Base-by-base conservation (phyloP, 2,329 filamentous ascomycete species). In the Trichoderma lentiforme region DNA sequence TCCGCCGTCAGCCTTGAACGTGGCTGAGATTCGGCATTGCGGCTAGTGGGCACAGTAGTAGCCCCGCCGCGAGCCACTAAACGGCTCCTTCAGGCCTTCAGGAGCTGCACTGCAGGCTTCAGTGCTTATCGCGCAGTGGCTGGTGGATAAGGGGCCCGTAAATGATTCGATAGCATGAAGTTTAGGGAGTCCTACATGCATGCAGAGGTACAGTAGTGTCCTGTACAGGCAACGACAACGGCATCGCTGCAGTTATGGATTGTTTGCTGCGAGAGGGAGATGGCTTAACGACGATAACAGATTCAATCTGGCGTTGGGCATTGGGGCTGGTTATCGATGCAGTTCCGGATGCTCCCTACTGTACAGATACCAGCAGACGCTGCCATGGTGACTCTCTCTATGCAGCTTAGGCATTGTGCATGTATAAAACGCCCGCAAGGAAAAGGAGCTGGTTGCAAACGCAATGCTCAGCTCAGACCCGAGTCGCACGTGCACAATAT, bases 1-100 rank as follows among this genome's bases (percentile, higher is more conserved):
- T 71, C 74, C 74, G 74, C 74, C 73, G 76, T 79, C 78, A 79
- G 77, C 78, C 74, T 79, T 76, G 77, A 65, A 76, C 74, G 78
- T 79, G 78, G 78, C 78, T 78, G 72, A 75, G 72, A 51, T 32
- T 53, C 67, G 56, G 66, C 67, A 53, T 30, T 72, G 64, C 61
- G 70, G 63, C 63, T 67, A 32, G 53, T 72, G 72, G 73, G 70
- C 58, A 62, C 65, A 39, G 30, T 43, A 62, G 57, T 32, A 47
- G 67, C 67, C 67, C 67, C 67, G 67, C 67, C 43, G 34, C 24
- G 53, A 60, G 65, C 65, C 65, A 18, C 53, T 58, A 36, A 36
- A 11, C 51, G 18, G 32, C 32, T 36, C 34, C 34, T 36, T 7
- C 14, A 36, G 34, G 34, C 30, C 51, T 34, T 36, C 36, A 34